phyloP scores from a whole-genome alignment of 2,329 filamentous ascomycete species.

The Penicillium sp. region DNA sequence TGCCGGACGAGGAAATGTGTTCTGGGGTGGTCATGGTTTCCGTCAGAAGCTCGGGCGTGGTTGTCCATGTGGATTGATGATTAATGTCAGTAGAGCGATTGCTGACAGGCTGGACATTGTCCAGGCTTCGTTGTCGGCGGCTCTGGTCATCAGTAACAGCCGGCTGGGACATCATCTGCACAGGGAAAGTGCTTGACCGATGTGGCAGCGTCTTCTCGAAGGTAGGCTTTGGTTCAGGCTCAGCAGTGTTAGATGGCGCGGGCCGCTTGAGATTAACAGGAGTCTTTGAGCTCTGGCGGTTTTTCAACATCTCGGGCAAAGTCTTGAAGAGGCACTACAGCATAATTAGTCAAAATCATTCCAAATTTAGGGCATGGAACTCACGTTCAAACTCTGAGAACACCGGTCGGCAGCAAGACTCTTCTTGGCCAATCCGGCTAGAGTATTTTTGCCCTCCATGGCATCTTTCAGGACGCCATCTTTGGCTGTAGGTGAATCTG shows the following conservation, averaged over 20 bases:
- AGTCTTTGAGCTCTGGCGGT: slow-evolving; percentile 41
- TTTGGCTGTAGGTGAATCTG: slow-evolving; percentile 52
- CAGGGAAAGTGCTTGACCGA: slow-evolving; percentile 36
- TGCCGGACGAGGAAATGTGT: slow-evolving; percentile 13
- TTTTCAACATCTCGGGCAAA: slow-evolving; percentile 63
- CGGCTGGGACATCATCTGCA: slow-evolving; percentile 24
- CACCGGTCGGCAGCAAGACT: slow-evolving; percentile 86
- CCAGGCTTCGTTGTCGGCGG: slow-evolving; percentile 25
- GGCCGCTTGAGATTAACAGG: slow-evolving; percentile 44
- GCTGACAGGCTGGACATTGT: slow-evolving; percentile 21
- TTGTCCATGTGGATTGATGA: slow-evolving; percentile 22
- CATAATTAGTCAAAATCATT: slow-evolving; percentile 5
- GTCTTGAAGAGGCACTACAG: slow-evolving; percentile 69
- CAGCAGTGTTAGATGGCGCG: slow-evolving; percentile 25
- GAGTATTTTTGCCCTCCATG: slow-evolving; percentile 70
- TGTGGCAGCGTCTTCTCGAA: slow-evolving; percentile 22
- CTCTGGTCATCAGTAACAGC: slow-evolving; percentile 17
- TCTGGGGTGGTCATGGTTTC: slow-evolving; percentile 28
- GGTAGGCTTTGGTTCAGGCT: slow-evolving; percentile 14
- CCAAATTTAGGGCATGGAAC: slow-evolving; percentile 22
- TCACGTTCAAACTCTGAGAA: slow-evolving; percentile 65
- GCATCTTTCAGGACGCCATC: slow-evolving; percentile 76
- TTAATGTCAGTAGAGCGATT: slow-evolving; percentile 17
- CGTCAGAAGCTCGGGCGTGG: slow-evolving; percentile 22
- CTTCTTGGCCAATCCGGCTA: slow-evolving; percentile 67